Percentiles rank a stretch among this genome's conserved stretches.
phyloP scores from a whole-genome alignment of 805 yeast genomes.

The Schwanniomyces occidentalis region DNA sequence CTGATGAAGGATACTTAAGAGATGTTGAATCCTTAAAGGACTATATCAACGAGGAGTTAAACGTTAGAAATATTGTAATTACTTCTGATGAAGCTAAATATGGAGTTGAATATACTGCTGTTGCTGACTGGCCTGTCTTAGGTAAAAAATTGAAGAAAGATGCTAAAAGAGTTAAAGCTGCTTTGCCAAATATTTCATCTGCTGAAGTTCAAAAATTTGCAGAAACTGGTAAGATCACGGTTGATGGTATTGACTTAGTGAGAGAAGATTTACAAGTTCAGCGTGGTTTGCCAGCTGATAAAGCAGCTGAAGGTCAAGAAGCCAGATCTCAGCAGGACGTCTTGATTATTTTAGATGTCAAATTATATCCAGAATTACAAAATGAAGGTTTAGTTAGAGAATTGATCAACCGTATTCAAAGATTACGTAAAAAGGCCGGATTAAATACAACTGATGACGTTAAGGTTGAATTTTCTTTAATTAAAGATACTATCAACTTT shows the following conservation, averaged over 20 bases:
- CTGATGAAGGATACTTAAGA: slow-evolving; percentile 68
- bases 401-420: slow-evolving; percentile 93
- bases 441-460: slow-evolving; percentile 95
- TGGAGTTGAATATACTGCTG: slow-evolving; percentile 89
- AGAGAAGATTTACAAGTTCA: slow-evolving; percentile 87
- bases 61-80: slow-evolving; percentile 82
- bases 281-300: slow-evolving; percentile 79
- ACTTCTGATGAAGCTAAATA: slow-evolving; percentile 89
- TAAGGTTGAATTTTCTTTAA: slow-evolving; percentile 72
- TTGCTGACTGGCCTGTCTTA: slow-evolving; percentile 98
- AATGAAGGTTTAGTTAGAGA: slow-evolving; percentile 97
- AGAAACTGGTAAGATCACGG: slow-evolving; percentile 69
- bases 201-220: slow-evolving; percentile 79
- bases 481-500: slow-evolving; percentile 65
- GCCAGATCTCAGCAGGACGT: slow-evolving; percentile 88
- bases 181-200: slow-evolving; percentile 78
- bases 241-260: slow-evolving; percentile 86
- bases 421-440: slow-evolving; percentile 95
- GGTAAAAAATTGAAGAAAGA: slow-evolving; percentile 97
- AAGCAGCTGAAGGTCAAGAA: slow-evolving; percentile 71
- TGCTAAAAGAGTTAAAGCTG: slow-evolving; percentile 91
- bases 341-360: slow-evolving; percentile 84
- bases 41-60: slow-evolving; percentile 88
- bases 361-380: slow-evolving; percentile 81
- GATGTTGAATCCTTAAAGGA: slow-evolving; percentile 77